Base-by-base conservation (phyloP, 2,329 filamentous ascomycete species). In the Lasiodiplodia gonubiensis region DNA sequence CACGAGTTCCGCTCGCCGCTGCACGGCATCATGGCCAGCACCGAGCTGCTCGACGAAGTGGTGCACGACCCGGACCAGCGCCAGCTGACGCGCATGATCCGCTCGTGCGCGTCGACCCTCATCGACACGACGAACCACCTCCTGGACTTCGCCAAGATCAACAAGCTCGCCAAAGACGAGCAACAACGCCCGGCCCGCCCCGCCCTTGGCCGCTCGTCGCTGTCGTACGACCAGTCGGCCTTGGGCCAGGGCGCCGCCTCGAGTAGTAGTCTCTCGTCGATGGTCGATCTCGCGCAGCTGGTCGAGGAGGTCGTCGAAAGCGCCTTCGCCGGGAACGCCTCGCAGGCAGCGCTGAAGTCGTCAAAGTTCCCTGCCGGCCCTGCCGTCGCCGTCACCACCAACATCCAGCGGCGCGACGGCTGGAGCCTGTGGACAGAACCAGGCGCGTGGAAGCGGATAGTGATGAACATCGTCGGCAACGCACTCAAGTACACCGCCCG, bases 391-490 rank as follows among this genome's bases (percentile, higher is more conserved):
- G 81, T 88, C 21, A 78, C 86, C 25, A 73, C 88, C 5, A 83
- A 88, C 69, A 82, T 89, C 14, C 80, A 84, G 2, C 80, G 77
- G 72, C 67, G 79, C 21, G 23, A 21, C 2, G 35, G n/a, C 2
- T 89, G 87, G 86, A 75, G 78, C 1, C 88, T 87, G 71, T 78
- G 82, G 4, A 83, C 85, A 2, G 84, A 88, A 57, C 82, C 85
- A 0, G 87, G 88, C 0, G 83, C 82, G 2, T 75, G 67, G 52
- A 30, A 80, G 11, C 80, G 86, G 4, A 84, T 89, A 55, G 80
- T 89, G 57, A 88, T 89, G 86, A 89, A 89, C 67, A 71, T 89
- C 0, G 85, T 89, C 52, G 86, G 86, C 11, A 89, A 89, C 71
- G 83, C 88, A 0, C 79, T 89, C 71, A 90, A 89, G 72, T 90